These are phyloP conservation scores for Diutina scorzettiae DNA, from an alignment of 1,139 yeast genomes.

Conservation along the genomic window DNA sequence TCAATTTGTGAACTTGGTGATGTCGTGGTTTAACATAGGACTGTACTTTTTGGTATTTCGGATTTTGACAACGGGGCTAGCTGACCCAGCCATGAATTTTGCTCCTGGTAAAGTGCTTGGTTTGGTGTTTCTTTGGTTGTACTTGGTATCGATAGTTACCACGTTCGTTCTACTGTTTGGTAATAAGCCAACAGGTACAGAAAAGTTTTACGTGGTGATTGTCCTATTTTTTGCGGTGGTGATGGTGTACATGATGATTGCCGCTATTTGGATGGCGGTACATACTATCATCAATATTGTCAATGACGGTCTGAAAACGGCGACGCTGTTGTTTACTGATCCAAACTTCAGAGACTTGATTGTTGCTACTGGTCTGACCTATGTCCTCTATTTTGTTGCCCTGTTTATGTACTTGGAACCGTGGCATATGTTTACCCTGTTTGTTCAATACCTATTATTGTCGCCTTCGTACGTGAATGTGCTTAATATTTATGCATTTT, in stretches of 20 bases:
- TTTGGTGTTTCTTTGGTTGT: constrained; percentile 79
- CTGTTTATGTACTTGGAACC: constrained; percentile 38
- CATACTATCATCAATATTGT: constrained; percentile 29
- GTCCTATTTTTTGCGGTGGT: constrained; percentile 81
- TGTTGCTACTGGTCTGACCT: constrained; percentile 35
- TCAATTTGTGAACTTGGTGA: constrained; percentile 29
- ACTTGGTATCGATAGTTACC: constrained; percentile 77
- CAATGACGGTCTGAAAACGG: constrained; percentile 18
- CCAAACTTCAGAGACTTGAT: constrained; percentile 36
- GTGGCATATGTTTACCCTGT: constrained; percentile 42
- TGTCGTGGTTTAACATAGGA: constrained; percentile 32
- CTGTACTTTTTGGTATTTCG: constrained; percentile 73
- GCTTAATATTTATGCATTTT: constrained; percentile 36
- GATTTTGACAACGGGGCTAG: constrained; percentile 60
- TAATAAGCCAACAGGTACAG: constrained; percentile 89
- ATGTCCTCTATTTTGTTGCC: constrained; percentile 34
- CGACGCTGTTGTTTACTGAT: constrained; percentile 31
- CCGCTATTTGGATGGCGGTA: constrained; percentile 38
- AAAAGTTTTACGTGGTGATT: constrained; percentile 67
- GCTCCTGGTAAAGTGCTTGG: constrained; percentile 70
- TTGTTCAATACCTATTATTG: constrained; percentile 31
- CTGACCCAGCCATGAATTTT: constrained; percentile 38
- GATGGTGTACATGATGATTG: constrained; percentile 84
- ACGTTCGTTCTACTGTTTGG: constrained; percentile 90
- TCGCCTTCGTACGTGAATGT: constrained; percentile 39